These are phyloP conservation scores for Nicotiana undulata DNA, from an alignment of 257 asterid genomes.

Conservation along the genomic window DNA sequence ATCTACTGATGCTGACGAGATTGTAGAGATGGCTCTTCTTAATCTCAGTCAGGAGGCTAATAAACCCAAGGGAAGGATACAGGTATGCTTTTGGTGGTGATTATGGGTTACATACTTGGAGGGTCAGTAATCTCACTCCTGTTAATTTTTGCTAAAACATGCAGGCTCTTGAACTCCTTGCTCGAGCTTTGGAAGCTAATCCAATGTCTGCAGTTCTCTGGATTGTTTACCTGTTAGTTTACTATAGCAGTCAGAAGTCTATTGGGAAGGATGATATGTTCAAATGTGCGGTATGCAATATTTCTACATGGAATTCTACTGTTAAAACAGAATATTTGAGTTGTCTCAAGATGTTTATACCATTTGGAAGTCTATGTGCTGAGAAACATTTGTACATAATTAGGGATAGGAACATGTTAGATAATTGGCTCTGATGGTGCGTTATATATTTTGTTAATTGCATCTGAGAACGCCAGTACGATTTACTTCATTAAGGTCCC, in stretches of 20 bases:
- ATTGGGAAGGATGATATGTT: conserved; percentile 35
- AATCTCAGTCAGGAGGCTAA: conserved; percentile 26
- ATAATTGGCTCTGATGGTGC: background rate
- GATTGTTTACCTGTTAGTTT: conserved; percentile 37
- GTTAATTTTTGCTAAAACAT: background rate
- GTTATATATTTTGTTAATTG: background rate
- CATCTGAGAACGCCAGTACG: background rate
- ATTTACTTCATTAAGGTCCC: background rate
- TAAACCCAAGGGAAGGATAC: conserved; percentile 23
- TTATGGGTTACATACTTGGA: conserved; percentile 1
- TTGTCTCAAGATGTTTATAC: background rate
- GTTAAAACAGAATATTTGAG: background rate
- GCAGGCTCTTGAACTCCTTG: conserved; percentile 36
- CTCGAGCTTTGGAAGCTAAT: conserved; percentile 34
- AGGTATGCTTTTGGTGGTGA: conserved; percentile 21
- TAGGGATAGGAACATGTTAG: background rate
- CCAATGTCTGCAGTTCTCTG: conserved; percentile 33
- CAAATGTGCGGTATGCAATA: conserved; percentile 30
- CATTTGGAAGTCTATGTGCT: background rate
- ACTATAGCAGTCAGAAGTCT: conserved; percentile 35
- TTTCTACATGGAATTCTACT: background rate
- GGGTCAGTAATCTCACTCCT: conserved; percentile 1
- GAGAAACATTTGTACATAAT: background rate
- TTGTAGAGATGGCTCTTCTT: conserved; percentile 37
- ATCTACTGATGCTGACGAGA: conserved; percentile 23